phyloP scores from a whole-genome alignment of 176 grass and related monocot genomes.

The Zoysia pacifica region DNA sequence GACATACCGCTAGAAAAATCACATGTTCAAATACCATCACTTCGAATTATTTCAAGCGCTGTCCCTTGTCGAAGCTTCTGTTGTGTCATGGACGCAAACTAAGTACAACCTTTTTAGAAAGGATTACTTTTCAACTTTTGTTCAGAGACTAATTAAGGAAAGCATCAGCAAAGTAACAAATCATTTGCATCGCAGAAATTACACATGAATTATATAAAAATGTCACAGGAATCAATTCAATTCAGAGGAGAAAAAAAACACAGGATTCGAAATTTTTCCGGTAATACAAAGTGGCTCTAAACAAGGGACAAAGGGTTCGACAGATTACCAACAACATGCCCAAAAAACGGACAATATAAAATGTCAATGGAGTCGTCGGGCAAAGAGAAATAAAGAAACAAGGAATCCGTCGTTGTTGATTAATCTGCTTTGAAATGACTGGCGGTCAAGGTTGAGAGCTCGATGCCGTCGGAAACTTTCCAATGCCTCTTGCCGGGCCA shows the following conservation, averaged over 20 bases:
- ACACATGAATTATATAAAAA: too few species aligned
- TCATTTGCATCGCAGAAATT: too few species aligned
- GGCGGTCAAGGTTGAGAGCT: slow-evolving; percentile 42
- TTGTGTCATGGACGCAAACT: background rate
- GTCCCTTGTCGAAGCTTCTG: background rate
- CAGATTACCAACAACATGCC: slow-evolving; percentile 7
- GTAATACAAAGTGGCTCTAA: too few species aligned
- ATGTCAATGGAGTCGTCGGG: background rate
- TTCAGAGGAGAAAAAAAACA: too few species aligned
- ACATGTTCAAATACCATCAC: slow-evolving; percentile 6
- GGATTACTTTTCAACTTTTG: background rate
- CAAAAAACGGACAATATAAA: slow-evolving; percentile 2
- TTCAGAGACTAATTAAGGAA: too few species aligned
- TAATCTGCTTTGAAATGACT: slow-evolving; percentile 25
- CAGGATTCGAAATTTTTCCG: too few species aligned
- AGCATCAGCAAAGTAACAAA: too few species aligned
- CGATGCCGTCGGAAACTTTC: slow-evolving; percentile 27
- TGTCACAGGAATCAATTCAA: too few species aligned
- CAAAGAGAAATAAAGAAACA: background rate
- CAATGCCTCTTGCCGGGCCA: background rate
- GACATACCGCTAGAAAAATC: background rate
- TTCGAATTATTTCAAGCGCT: background rate
- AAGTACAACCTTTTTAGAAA: background rate
- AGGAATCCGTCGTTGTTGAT: slow-evolving; percentile 17
- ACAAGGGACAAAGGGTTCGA: background rate